phyloP scores from a whole-genome alignment of 2,329 filamentous ascomycete genomes.

The Furcasterigmium sp. region DNA sequence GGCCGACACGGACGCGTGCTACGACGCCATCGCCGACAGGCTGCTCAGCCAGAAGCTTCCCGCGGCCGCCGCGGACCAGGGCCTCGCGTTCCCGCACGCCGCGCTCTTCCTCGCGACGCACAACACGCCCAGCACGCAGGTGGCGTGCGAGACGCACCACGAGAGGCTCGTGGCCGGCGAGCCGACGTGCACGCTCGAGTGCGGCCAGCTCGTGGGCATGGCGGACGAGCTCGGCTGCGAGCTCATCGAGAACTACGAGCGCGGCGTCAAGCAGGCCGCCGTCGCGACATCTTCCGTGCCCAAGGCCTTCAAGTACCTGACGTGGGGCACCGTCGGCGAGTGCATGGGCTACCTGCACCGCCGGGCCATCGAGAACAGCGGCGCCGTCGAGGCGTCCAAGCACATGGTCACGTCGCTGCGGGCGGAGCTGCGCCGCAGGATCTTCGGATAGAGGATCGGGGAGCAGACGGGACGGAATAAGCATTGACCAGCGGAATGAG shows the following conservation, averaged over 20 bases:
- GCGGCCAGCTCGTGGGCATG: constrained; percentile 53
- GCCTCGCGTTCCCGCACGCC: constrained; percentile 32
- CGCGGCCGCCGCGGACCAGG: constrained; percentile 24
- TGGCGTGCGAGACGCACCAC: constrained; percentile 38
- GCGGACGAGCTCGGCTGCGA: constrained; percentile 49
- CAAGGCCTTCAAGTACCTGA: constrained; percentile 33
- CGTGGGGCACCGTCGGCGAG: constrained; percentile 31
- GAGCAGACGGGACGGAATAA: background rate
- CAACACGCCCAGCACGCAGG: constrained; percentile 35
- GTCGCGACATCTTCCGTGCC: background rate
- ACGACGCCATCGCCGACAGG: constrained; percentile 37
- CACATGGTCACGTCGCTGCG: constrained; percentile 21
- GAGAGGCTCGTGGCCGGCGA: constrained; percentile 27
- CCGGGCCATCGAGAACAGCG: constrained; percentile 31
- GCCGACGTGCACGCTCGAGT: constrained; percentile 32
- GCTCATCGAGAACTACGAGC: constrained; percentile 32
- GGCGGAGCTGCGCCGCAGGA: constrained; percentile 19
- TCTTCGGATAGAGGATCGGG: constrained; percentile 11
- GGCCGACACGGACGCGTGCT: constrained; percentile 44
- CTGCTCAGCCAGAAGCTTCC: constrained; percentile 1
- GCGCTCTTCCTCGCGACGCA: constrained; percentile 49
- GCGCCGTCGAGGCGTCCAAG: constrained; percentile 17
- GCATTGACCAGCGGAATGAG: no score
- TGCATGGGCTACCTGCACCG: constrained; percentile 31
- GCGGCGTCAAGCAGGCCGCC: constrained; percentile 13